A percentile compares a stretch with the other conserved stretches of the same genome.
Evolutionary conservation across 441 rosid species (phyloP).

Genomic region (Mallotus repandus): DNA sequence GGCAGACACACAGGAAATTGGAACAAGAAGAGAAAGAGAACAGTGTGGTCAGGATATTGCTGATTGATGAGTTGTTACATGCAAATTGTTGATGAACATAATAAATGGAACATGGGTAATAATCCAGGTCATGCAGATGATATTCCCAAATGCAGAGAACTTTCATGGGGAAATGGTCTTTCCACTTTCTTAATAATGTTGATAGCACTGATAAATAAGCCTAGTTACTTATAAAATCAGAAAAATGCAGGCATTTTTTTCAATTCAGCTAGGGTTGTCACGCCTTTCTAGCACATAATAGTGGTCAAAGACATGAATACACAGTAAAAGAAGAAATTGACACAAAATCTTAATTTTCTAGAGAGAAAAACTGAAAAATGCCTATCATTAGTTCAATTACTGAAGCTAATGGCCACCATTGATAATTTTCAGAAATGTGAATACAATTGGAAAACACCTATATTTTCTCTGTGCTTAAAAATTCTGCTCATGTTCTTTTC

Average conservation of each 20-base stretch:
- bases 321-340: not conserved
- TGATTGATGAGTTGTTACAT: not conserved
- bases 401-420: not conserved
- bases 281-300: not conserved
- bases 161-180: not conserved
- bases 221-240: not conserved
- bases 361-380: not conserved
- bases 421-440: not conserved
- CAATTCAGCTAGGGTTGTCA: too few relatives aligned
- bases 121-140: not conserved
- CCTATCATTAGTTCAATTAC: not conserved
- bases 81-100: not conserved
- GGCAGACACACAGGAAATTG: too few relatives aligned
- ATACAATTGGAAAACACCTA: not conserved
- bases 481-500: not conserved
- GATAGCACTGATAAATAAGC: too few relatives aligned
- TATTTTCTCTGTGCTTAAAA: not conserved
- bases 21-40: not conserved
- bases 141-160: not conserved
- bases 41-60: not conserved
- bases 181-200: too few relatives aligned
- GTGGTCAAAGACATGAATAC: not conserved
- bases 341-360: not conserved
- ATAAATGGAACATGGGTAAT: not conserved
- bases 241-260: not conserved